A percentile compares a stretch with the other conserved stretches of the same genome.
These are phyloP conservation scores for Phaffomyces antillensis DNA, from an alignment of 805 yeast genomes.

Conservation along the genomic window DNA sequence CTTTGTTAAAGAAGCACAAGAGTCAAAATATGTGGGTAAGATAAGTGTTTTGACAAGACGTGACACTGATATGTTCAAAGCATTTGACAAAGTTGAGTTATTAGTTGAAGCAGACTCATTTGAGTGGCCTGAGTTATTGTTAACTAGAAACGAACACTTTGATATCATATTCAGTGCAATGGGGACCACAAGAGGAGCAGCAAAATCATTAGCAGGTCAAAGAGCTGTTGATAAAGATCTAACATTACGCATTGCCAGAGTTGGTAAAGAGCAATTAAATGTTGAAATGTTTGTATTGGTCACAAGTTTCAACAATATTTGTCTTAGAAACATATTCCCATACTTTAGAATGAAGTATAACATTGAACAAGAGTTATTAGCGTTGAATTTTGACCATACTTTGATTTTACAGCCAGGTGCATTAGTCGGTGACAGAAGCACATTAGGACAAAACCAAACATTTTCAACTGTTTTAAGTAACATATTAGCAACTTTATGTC, in stretches of 20 bases:
- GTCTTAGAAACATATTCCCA: conserved; percentile 40
- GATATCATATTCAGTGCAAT: conserved; percentile 50
- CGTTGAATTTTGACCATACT: conserved; percentile 54
- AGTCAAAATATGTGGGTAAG: conserved; percentile 4
- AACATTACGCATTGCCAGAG: conserved; percentile 56
- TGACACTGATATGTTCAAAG: neutral
- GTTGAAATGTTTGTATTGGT: conserved; percentile 57
- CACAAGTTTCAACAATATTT: conserved; percentile 52
- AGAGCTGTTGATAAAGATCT: conserved; percentile 64
- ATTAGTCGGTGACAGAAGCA: conserved; percentile 27
- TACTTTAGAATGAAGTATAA: conserved; percentile 65
- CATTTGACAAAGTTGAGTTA: conserved; percentile 27
- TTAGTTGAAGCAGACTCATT: conserved; percentile 39
- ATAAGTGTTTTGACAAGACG: conserved; percentile 10
- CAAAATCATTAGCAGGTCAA: conserved; percentile 64
- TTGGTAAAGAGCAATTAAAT: conserved; percentile 54
- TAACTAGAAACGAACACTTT: neutral
- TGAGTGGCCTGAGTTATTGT: conserved; percentile 42
- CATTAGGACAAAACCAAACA: conserved; percentile 2
- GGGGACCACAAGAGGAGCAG: conserved; percentile 63
- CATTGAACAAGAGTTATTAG: conserved; percentile 57
- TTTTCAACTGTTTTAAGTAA: conserved; percentile 7
- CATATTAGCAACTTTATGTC: conserved; percentile 11
- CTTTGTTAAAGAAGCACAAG: conserved; percentile 11
- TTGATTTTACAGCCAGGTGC: conserved; percentile 73